phyloP scores from a whole-genome alignment of 805 yeast genomes.

The Hanseniaspora occidentalis region DNA sequence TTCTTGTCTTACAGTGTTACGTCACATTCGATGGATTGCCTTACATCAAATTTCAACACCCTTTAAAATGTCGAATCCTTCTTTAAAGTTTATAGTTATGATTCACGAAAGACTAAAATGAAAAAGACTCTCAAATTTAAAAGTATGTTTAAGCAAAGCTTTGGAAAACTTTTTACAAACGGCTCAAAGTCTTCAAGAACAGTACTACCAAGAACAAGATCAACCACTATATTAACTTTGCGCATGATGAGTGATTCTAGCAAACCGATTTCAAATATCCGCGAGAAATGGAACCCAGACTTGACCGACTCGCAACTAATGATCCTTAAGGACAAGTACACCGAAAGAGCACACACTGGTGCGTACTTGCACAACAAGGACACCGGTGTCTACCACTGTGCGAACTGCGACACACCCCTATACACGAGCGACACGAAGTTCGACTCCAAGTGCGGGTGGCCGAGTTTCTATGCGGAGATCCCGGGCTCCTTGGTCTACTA shows the following conservation, averaged over 20 bases:
- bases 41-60: too few species aligned
- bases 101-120: too few species aligned
- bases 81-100: too few species aligned
- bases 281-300: constrained; percentile 68
- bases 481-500: constrained; percentile 42
- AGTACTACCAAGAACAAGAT: background rate
- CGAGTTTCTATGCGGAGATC: constrained; percentile 78
- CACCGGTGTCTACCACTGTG: constrained; percentile 70
- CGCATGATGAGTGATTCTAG: background rate
- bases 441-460: constrained; percentile 95
- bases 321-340: constrained; percentile 53
- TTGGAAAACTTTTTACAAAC: too few species aligned
- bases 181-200: too few species aligned
- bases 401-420: constrained; percentile 71
- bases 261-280: constrained; percentile 19
- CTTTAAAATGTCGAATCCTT: too few species aligned
- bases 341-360: constrained; percentile 35
- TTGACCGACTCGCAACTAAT: constrained; percentile 66
- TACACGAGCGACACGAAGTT: constrained; percentile 75
- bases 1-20: too few species aligned
- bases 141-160: too few species aligned
- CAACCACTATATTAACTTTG: too few species aligned
- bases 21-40: too few species aligned
- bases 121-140: too few species aligned
- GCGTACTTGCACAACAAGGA: constrained; percentile 21